phyloP scores from a whole-genome alignment of 1,284 basidiomycete species.

The Ustilago lituana region DNA sequence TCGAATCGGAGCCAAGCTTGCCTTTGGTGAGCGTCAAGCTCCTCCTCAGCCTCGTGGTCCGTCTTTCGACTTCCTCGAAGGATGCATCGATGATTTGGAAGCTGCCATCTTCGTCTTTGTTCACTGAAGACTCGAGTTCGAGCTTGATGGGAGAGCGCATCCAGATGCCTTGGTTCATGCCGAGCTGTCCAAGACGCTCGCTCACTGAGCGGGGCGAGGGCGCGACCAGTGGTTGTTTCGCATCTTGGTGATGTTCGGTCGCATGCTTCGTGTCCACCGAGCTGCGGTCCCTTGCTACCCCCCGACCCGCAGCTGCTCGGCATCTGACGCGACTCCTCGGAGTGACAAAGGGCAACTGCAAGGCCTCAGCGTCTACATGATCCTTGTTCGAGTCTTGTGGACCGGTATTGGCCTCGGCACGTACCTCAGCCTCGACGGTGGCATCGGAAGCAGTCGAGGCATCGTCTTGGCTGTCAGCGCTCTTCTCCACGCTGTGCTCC shows the following conservation, averaged over 20 bases:
- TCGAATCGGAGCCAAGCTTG: constrained; percentile 7
- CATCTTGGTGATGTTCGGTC: too few species aligned
- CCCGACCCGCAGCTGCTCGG: constrained; percentile 14
- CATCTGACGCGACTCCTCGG: constrained; percentile 16
- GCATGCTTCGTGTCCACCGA: too few species aligned
- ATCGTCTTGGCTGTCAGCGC: too few species aligned
- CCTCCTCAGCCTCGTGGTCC: constrained; percentile 1
- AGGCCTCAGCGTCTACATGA: too few species aligned
- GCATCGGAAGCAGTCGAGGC: too few species aligned
- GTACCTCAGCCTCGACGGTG: too few species aligned
- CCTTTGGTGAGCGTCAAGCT: constrained; percentile 13
- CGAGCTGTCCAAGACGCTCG: constrained; percentile 16
- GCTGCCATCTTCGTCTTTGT: constrained; percentile 3
- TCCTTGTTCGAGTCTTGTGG: too few species aligned
- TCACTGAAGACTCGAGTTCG: background rate
- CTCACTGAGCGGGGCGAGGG: constrained; percentile 14
- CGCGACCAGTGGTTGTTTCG: too few species aligned
- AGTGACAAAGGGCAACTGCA: constrained; percentile 16
- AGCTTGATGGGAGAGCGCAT: constrained; percentile 20
- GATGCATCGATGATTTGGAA: constrained; percentile 1
- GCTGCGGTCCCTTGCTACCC: background rate
- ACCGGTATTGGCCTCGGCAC: too few species aligned
- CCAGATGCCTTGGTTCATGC: constrained; percentile 39
- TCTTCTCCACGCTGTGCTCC: background rate
- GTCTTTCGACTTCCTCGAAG: background rate